phyloP scores from a whole-genome alignment of 306 rosid species.

The Morella rubra region DNA sequence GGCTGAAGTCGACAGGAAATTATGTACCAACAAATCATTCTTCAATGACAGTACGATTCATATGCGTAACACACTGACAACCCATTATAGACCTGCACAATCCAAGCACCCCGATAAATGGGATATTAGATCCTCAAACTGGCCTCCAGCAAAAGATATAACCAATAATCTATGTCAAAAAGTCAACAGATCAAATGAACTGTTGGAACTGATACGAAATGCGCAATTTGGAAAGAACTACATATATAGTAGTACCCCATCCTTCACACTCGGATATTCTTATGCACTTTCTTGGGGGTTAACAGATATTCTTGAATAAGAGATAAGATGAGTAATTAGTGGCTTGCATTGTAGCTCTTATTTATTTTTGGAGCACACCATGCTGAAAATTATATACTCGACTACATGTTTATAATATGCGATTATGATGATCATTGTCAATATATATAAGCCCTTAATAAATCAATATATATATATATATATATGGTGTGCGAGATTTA shows the following conservation, averaged over 20 bases:
- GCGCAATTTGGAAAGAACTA: slow-evolving; percentile 9
- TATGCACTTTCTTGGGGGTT: not conserved
- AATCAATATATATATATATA: not conserved
- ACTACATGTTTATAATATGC: slow-evolving; percentile 1
- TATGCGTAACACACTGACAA: slow-evolving; percentile 22
- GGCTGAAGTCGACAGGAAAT: slow-evolving; percentile 33
- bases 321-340: slow-evolving; percentile 8
- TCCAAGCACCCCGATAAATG: slow-evolving; percentile 38
- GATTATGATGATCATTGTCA: slow-evolving; percentile 20
- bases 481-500: too few species aligned
- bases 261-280: not conserved
- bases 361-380: not conserved
- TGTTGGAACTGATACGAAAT: slow-evolving; percentile 9
- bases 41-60: slow-evolving; percentile 13
- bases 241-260: not conserved
- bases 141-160: slow-evolving; percentile 13
- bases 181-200: slow-evolving; percentile 25
- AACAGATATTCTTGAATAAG: not conserved
- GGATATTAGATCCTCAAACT: slow-evolving; percentile 17
- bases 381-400: not conserved
- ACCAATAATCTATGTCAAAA: slow-evolving; percentile 10
- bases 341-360: slow-evolving; percentile 16
- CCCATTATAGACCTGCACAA: slow-evolving; percentile 31
- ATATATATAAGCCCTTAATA: not conserved
- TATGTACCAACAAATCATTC: slow-evolving; percentile 17